These are phyloP conservation scores for Salix suchowensis DNA, from an alignment of 345 rosid species.

Conservation along the genomic window DNA sequence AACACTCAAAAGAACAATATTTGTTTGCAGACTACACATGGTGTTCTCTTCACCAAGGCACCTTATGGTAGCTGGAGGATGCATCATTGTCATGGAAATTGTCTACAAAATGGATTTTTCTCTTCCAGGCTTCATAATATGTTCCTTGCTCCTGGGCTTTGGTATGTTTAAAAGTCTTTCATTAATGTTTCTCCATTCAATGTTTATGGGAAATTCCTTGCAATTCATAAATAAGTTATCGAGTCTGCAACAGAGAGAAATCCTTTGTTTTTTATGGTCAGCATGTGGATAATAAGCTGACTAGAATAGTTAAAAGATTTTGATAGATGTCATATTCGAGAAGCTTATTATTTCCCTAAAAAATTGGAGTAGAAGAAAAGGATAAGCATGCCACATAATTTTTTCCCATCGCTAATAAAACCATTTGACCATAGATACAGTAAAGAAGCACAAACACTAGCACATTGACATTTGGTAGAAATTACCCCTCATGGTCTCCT, in stretches of 20 bases:
- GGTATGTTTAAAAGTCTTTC: conserved; percentile 38
- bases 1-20: not conserved
- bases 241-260: not conserved
- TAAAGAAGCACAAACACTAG: not conserved
- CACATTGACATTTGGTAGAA: not conserved
- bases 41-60: conserved; percentile 99
- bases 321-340: not conserved
- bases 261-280: not conserved
- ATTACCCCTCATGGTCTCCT: not conserved
- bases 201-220: not conserved
- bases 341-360: not conserved
- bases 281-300: not conserved
- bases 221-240: not conserved
- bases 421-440: not conserved
- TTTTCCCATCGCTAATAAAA: not conserved
- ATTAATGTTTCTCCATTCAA: not conserved
- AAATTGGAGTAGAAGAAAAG: not conserved
- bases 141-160: conserved; percentile 72
- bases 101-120: conserved; percentile 82
- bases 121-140: conserved; percentile 67
- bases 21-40: conserved; percentile 71
- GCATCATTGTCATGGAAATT: conserved; percentile 78
- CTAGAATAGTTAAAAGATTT: not conserved
- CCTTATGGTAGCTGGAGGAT: conserved; percentile 78
- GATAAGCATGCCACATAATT: not conserved